Evolutionary conservation across 1,284 basidiomycete species (phyloP), one percentile per base, ranked within the genome.

Genomic region (Cryptococcus neoformans): DNA sequence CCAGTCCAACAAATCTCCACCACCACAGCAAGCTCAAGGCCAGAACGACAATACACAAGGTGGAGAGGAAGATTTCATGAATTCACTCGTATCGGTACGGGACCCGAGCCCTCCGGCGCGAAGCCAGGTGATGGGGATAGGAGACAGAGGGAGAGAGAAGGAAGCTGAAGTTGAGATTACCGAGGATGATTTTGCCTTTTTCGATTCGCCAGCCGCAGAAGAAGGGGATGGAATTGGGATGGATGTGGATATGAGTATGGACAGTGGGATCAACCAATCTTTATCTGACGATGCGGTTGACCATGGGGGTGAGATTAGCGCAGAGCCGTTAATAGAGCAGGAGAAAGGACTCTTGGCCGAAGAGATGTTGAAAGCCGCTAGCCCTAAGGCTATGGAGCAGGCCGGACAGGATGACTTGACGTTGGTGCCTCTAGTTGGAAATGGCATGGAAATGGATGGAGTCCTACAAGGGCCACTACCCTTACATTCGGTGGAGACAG

Each of bases 181-280:
- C 5, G 74, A 74, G 53, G 74, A 74, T 57, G 74, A 76, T 54
- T 76, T 76, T 58, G 68, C 67, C 34, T 76, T 76, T 55, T 73
- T 76, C 58, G 74, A 76, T 61, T 73, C 72, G 21, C 72, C 73
- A 1, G n/a, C 51, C 3, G n/a, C 28, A 28, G 28, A 28, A 28
- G 28, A 16, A 8, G 42, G 42, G 38, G 47, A 35, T 12, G 35
- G 17, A 2, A 35, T 17, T 7, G 46, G 46, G 3, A 14, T 48
- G 46, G 46, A 14, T 14, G 46, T 21, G 46, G 46, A 39, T 53
- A 53, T 6, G 55, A 54, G 37, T 21, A 28, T 28, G 4, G 28
- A 28, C 47, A 28, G 28, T 28, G 28, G 28, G 4, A 28, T 28
- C 28, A 28, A 28, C 28, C 28, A 28, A 28, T 28, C 28, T 28